These are phyloP conservation scores for Chloris gayana DNA, from an alignment of 176 grass and related monocot genomes.

Conservation along the genomic window DNA sequence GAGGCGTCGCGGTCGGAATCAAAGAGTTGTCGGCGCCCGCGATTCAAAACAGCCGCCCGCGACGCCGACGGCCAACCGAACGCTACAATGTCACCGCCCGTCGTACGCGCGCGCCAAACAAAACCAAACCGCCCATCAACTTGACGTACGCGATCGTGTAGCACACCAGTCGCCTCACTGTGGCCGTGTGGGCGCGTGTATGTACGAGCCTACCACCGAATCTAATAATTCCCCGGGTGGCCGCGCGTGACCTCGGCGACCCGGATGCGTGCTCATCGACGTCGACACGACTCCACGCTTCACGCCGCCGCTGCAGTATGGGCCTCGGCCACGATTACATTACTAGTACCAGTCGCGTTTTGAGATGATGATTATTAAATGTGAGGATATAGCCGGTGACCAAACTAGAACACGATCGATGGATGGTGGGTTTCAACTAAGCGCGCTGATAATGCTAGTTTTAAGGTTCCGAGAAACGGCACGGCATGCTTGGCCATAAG, in stretches of 20 bases:
- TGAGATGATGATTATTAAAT: neutral
- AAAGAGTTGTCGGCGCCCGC: conserved; percentile 31
- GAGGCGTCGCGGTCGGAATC: conserved; percentile 42
- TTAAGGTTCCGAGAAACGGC: neutral
- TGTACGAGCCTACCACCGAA: conserved; percentile 10
- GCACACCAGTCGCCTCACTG: neutral
- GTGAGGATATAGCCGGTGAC: neutral
- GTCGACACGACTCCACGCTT: neutral
- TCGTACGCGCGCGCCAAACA: neutral
- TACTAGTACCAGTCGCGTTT: no score
- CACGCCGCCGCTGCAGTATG: neutral
- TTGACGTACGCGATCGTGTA: conserved; percentile 4
- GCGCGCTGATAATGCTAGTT: neutral
- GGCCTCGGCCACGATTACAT: neutral
- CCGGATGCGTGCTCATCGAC: neutral
- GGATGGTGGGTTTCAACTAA: neutral
- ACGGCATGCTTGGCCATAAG: neutral
- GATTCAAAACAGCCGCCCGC: conserved; percentile 20
- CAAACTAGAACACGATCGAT: neutral
- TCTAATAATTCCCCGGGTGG: neutral
- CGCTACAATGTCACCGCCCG: neutral
- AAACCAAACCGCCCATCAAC: neutral
- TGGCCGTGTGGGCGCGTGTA: neutral
- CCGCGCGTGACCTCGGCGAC: neutral
- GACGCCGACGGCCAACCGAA: conserved; percentile 55